Evolutionary conservation across 441 rosid genomes (phyloP).

Genomic region (Raphanus hybrid): DNA sequence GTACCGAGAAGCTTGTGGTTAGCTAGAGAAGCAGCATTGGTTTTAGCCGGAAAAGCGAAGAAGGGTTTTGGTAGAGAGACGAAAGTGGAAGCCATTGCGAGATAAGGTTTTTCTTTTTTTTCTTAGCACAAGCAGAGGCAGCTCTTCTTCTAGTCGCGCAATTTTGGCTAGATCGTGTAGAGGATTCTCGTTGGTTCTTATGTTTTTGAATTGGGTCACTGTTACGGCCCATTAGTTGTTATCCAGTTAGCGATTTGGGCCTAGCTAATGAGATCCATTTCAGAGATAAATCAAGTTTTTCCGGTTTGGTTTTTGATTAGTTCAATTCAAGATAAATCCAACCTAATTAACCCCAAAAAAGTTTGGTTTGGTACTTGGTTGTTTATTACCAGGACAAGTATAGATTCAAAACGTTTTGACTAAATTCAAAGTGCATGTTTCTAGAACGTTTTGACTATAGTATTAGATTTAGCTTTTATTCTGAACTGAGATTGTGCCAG

Average conservation of each 20-base stretch:
- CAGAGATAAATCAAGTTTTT: too few relatives aligned
- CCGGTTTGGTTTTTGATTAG: too few relatives aligned
- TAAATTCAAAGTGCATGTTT: too few relatives aligned
- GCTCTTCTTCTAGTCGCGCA: constrained; percentile 19
- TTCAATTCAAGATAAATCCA: too few relatives aligned
- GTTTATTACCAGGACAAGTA: too few relatives aligned
- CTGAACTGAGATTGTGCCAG: too few relatives aligned
- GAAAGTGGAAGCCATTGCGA: constrained; percentile 50
- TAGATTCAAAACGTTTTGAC: too few relatives aligned
- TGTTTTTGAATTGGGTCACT: constrained; percentile 11
- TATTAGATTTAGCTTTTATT: too few relatives aligned
- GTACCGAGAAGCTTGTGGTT: constrained; percentile 49
- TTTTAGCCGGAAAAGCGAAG: constrained; percentile 37
- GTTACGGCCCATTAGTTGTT: neutral
- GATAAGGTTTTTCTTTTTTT: constrained; percentile 34
- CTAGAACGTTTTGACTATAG: too few relatives aligned
- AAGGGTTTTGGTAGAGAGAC: constrained; percentile 57
- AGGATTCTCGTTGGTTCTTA: constrained; percentile 9
- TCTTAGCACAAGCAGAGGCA: constrained; percentile 16
- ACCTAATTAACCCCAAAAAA: too few relatives aligned
- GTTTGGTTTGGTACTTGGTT: too few relatives aligned
- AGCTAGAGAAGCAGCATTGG: constrained; percentile 40
- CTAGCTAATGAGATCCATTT: too few relatives aligned
- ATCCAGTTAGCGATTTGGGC: neutral
- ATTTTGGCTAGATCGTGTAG: neutral